These are phyloP conservation scores for Cladophialophora bantiana DNA, from an alignment of 2,329 filamentous ascomycete genomes.

Conservation along the genomic window DNA sequence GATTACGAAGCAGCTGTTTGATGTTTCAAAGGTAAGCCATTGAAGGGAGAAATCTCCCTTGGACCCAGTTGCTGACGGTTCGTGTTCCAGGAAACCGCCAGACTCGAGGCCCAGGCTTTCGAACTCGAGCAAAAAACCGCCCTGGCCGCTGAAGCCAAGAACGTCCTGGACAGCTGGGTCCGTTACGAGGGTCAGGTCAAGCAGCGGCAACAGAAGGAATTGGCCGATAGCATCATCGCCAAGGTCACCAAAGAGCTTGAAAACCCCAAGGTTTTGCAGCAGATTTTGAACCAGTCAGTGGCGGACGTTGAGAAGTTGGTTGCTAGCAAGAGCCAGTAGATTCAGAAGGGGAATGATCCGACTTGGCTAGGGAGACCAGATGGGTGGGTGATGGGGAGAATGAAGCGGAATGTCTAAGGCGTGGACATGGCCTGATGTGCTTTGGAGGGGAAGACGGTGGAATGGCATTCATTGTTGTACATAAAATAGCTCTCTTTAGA, in stretches of 20 bases:
- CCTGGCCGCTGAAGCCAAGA: constrained; percentile 90
- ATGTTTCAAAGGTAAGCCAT: constrained; percentile 88
- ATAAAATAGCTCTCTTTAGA: constrained; percentile 31
- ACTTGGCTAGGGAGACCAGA: not conserved
- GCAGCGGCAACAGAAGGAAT: constrained; percentile 96
- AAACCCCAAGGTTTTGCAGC: constrained; percentile 95
- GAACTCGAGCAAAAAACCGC: constrained; percentile 97
- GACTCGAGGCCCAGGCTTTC: constrained; percentile 93
- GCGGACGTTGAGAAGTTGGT: constrained; percentile 79
- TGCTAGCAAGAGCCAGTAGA: constrained; percentile 34
- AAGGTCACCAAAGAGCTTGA: constrained; percentile 99
- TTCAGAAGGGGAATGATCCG: not conserved
- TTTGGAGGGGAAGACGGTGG: not conserved
- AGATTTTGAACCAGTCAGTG: constrained; percentile 97
- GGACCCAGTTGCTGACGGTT: constrained; percentile 3
- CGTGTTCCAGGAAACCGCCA: constrained; percentile 80
- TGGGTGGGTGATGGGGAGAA: not conserved
- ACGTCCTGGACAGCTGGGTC: constrained; percentile 96
- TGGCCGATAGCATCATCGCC: constrained; percentile 89
- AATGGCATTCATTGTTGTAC: constrained; percentile 27
- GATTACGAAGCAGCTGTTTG: constrained; percentile 95
- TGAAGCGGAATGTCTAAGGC: not conserved
- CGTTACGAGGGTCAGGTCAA: constrained; percentile 99
- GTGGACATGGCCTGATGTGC: constrained; percentile 3
- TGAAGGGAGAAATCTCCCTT: not conserved